phyloP scores from a whole-genome alignment of 108 stramenopile species.

The Nannochloropsis gaditana region DNA sequence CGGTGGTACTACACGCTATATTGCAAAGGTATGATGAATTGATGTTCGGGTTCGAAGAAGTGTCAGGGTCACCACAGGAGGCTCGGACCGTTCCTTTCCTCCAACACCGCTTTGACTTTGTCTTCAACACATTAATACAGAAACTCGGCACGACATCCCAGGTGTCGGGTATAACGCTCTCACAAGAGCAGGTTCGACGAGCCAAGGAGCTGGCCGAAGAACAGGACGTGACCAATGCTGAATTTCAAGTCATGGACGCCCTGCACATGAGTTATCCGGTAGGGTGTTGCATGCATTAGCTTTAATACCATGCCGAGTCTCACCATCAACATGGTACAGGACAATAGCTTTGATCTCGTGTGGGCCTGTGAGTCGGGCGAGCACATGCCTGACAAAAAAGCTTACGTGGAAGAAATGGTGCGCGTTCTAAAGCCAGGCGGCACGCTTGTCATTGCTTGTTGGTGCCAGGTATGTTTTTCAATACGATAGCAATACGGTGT shows the following conservation, averaged over 20 bases:
- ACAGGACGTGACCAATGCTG: constrained; percentile 67
- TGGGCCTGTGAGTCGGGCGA: constrained; percentile 96
- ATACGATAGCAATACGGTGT: background rate
- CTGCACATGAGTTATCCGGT: constrained; percentile 79
- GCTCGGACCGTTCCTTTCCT: no score
- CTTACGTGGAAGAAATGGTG: constrained; percentile 92
- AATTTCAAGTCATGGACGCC: constrained; percentile 88
- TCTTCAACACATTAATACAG: background rate
- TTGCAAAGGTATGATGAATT: constrained; percentile 60
- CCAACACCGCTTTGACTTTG: no score
- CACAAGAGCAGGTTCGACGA: constrained; percentile 77
- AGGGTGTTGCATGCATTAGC: background rate
- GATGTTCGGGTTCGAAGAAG: no score
- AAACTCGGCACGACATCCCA: constrained; percentile 26
- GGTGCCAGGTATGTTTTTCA: constrained; percentile 57
- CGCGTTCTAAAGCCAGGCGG: constrained; percentile 93
- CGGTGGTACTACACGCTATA: constrained; percentile 85
- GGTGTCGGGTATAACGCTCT: constrained; percentile 87
- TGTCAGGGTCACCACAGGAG: background rate
- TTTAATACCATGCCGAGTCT: no score
- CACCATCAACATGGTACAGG: constrained; percentile 23
- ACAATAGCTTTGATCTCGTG: constrained; percentile 88
- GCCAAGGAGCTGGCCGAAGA: constrained; percentile 80
- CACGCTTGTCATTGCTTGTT: constrained; percentile 82
- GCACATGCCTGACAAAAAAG: constrained; percentile 96